Base-by-base conservation (phyloP, 2,329 filamentous ascomycete genomes). In the Monascus ruber region DNA sequence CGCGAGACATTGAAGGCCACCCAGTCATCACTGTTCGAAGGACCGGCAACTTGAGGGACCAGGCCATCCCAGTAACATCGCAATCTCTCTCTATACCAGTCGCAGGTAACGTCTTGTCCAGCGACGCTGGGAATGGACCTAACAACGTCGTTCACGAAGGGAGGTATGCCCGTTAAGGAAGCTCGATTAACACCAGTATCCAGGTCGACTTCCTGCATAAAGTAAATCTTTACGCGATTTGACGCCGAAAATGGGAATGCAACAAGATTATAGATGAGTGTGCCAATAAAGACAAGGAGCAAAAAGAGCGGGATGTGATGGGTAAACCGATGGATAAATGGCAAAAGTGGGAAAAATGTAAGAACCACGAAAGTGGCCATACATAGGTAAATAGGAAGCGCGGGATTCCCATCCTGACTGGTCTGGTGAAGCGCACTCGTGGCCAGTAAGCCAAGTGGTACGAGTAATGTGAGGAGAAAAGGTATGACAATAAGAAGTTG, bases 241-340 rank as follows among this genome's bases (percentile, higher is more conserved):
- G 78, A 73, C 24, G 75, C 66, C 0, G 85, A 91, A 63, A 96
- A 96, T 0, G 91, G 91, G 60, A 94, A 95, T 1, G 84, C 85
- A 2, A 76, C 65, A 4, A 95, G 74, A 55, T 93, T 94, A 68
- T 94, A 96, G 40, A 88, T 73, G 26, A 93, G 65, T 1, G 86
- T 93, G 26, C 72, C 84, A 24, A 77, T 54, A 44, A 87, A 85
- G 6, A 94, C 66, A 8, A 81, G 56, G 26, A 93, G 70, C 10
- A 95, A 62, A 50, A 94, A 79, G 0, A 81, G 66, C 0, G 91
- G 88, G 4, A 96, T 60, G 43, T 94, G 86, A 55, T 83, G 83
- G 1, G 81, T 85, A 46, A 91, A 77, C 33, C 89, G 81, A 58
- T 96, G 88, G 32, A 94, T 72, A 56, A 94, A 94, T 0, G 91